Base-by-base conservation (phyloP, 139 green algal species). In the Chlorella ohadii region DNA sequence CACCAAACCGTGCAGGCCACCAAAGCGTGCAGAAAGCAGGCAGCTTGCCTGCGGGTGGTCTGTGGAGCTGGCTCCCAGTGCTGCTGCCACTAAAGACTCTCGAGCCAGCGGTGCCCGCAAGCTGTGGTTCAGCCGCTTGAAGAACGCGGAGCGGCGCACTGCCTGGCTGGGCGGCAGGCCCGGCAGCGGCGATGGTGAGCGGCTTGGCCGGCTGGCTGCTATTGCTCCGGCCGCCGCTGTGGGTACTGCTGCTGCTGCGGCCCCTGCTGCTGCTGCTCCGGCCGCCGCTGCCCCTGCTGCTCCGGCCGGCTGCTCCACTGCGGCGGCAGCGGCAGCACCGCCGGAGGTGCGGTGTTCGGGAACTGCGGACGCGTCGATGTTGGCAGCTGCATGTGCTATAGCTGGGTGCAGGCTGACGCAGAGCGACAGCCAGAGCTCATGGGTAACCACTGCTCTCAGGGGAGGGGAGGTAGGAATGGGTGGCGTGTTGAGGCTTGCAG, bases 41-140 rank as follows among this genome's bases (percentile, higher is more conserved):
- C n/a, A n/a, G 39, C 73, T 41, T 67, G 65, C 84, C 72, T 90
- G 68, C 12, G 72, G 56, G 64, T 89, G 76, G 71, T 91, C 88
- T 36, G 84, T 91, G 47, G 81, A 83, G 77, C 59, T 85, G 64
- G 88, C 83, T 20, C 23, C 61, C 6, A 91, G 68, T 3, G 83
- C 79, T 25, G 72, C 34, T 41, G 80, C 75, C 4, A 91, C 74
- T 1, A 91, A 67, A 0, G 82, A 87, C 80, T 84, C 79, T 17
- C 51, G 66, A 13, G 79, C 79, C 67, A 59, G 31, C 17, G 79
- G 79, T 11, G 79, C 66, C 0, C n/a, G 77, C n/a, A 84, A 33
- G 33, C 79, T 25, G 81, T 28, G 72, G 70, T 72, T 36, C 15
- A 85, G 70, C 28, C 59, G 66, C 34, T 84, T 84, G 66, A 57